Evolutionary conservation across 2,329 filamentous ascomycete genomes (phyloP).

Genomic region (Calonectria pseudoturangicola): DNA sequence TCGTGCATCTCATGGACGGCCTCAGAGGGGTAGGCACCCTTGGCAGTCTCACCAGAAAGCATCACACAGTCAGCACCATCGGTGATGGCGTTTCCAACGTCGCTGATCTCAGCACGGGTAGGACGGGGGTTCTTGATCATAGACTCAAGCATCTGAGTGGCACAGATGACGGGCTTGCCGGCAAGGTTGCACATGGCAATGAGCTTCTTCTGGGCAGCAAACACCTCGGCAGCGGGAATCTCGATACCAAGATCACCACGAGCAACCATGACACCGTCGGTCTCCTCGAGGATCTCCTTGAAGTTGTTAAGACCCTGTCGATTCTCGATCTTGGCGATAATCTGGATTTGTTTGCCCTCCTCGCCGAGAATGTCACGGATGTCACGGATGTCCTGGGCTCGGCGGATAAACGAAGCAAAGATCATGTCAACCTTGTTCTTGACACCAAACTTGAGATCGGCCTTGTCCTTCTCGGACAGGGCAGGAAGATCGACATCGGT

Average conservation of each 20-base stretch:
- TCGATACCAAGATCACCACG: constrained; percentile 97
- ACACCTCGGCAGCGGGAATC: constrained; percentile 98
- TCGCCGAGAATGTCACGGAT: constrained; percentile 94
- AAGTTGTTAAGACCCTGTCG: constrained; percentile 99
- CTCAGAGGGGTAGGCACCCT: constrained; percentile 94
- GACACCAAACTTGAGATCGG: constrained; percentile 94
- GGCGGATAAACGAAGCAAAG: constrained; percentile 98
- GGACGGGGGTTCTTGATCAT: constrained; percentile 99
- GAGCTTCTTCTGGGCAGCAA: constrained; percentile 99
- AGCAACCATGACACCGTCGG: constrained; percentile 99
- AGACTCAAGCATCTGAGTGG: constrained; percentile 99
- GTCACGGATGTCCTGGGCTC: constrained; percentile 91
- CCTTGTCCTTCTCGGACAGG: constrained; percentile 98
- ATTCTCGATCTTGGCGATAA: constrained; percentile 99
- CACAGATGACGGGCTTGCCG: constrained; percentile 98
- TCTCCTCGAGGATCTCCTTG: constrained; percentile 94
- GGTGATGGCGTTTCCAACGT: constrained; percentile 97
- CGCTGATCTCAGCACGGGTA: constrained; percentile 97
- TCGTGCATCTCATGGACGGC: constrained; percentile 99
- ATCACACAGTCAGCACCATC: constrained; percentile 99
- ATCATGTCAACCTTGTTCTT: constrained; percentile 99
- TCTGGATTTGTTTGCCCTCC: constrained; percentile 96
- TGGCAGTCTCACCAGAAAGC: constrained; percentile 99
- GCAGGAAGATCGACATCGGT: constrained; percentile 98
- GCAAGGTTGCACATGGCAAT: constrained; percentile 99